Evolutionary conservation across 1,139 yeast species (phyloP).

Genomic region (Yamadazyma atmosphaerica): DNA sequence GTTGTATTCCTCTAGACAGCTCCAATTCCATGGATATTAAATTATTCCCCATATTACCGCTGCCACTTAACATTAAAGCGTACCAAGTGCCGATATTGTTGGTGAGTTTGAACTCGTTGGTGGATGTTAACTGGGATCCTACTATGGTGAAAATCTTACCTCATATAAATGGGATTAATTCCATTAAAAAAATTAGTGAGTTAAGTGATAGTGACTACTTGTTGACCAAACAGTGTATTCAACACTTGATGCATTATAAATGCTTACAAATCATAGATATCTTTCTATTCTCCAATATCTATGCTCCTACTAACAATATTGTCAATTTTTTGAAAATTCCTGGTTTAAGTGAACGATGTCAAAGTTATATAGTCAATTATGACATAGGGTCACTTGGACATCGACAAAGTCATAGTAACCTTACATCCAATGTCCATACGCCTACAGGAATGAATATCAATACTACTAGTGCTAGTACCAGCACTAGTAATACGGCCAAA

Average conservation of each 20-base stretch:
- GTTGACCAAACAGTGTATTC: conserved; percentile 82
- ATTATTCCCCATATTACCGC: conserved; percentile 80
- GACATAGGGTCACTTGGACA: too few species aligned
- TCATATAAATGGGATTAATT: conserved; percentile 83
- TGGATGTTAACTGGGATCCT: conserved; percentile 96
- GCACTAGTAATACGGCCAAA: too few species aligned
- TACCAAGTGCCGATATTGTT: conserved; percentile 88
- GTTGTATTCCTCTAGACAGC: conserved; percentile 88
- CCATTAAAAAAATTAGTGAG: conserved; percentile 73
- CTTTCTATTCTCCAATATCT: conserved; percentile 84
- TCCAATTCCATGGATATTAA: conserved; percentile 92
- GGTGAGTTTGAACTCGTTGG: conserved; percentile 65
- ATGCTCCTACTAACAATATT: conserved; percentile 84
- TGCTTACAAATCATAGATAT: conserved; percentile 82
- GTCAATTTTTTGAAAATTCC: conserved; percentile 64
- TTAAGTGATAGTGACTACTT: conserved; percentile 79
- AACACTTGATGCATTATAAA: conserved; percentile 86
- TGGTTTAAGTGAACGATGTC: conserved; percentile 80
- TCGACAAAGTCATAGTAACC: neutral
- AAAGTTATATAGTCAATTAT: conserved; percentile 62
- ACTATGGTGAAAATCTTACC: conserved; percentile 89
- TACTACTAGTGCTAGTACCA: too few species aligned
- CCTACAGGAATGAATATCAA: too few species aligned
- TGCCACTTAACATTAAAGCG: conserved; percentile 74
- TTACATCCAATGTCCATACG: neutral